Percentiles rank a stretch among this genome's conserved stretches.
Conservation (phyloP, 345 rosid species). For the Aurinia saxatilis region DNA sequence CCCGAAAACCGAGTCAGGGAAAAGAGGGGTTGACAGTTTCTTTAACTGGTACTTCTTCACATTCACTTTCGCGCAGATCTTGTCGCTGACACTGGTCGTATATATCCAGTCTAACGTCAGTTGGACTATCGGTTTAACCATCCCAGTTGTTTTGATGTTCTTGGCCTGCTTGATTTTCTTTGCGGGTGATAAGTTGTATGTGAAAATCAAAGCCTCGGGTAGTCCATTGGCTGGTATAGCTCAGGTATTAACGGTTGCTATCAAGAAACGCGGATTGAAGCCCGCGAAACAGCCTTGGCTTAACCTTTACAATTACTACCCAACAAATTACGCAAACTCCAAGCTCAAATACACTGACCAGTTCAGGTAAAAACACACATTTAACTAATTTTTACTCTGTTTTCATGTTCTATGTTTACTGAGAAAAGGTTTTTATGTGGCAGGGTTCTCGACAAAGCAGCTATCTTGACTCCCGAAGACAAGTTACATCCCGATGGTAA, state of each 20-base stretch:
- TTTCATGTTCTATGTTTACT: neutral
- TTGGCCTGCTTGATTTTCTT: constrained; percentile 49
- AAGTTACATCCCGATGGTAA: constrained; percentile 40
- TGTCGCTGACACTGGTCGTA: constrained; percentile 58
- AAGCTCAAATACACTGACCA: constrained; percentile 31
- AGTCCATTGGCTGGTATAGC: constrained; percentile 61
- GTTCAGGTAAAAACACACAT: constrained; percentile 17
- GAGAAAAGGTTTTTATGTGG: neutral
- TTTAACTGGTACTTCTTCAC: constrained; percentile 84
- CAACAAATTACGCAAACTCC: constrained; percentile 28
- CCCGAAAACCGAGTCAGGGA: constrained; percentile 59
- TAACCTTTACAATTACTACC: constrained; percentile 26
- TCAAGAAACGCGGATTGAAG: constrained; percentile 44
- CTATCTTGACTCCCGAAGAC: constrained; percentile 35
- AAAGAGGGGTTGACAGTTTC: constrained; percentile 66
- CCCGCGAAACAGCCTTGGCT: constrained; percentile 38
- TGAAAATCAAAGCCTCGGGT: constrained; percentile 59
- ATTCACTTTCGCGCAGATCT: constrained; percentile 68
- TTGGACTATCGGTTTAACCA: constrained; percentile 69
- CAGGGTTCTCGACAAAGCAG: constrained; percentile 59
- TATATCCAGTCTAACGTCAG: constrained; percentile 68
- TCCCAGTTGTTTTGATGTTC: constrained; percentile 61
- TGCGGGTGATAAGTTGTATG: constrained; percentile 56
- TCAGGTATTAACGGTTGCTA: constrained; percentile 48
- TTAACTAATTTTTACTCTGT: neutral